Percentiles rank a stretch among this genome's conserved stretches.
Conservation (phyloP, 2,329 filamentous ascomycete species). For the Alternaria alternata region DNA sequence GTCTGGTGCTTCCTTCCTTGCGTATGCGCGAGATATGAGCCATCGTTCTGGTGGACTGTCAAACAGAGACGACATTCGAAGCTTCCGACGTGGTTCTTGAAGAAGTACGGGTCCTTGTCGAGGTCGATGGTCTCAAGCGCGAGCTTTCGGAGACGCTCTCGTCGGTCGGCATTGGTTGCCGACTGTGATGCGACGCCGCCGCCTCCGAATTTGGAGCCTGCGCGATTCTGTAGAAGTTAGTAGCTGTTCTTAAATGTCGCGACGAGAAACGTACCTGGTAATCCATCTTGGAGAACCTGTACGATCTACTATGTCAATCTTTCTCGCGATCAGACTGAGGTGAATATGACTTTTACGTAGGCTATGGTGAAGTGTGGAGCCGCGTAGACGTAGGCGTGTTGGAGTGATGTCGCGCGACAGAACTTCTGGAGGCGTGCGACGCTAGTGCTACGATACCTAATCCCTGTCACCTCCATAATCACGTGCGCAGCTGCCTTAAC, state of each 20-base stretch:
- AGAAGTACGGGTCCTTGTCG: constrained; percentile 99
- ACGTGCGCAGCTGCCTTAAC: constrained; percentile 15
- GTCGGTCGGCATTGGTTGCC: constrained; percentile 94
- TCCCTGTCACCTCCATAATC: constrained; percentile 4
- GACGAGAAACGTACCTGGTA: constrained; percentile 54
- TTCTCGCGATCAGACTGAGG: neutral
- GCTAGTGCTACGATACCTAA: constrained; percentile 25
- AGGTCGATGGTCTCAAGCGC: constrained; percentile 98
- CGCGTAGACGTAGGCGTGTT: constrained; percentile 13
- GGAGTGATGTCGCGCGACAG: constrained; percentile 22
- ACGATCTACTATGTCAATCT: constrained; percentile 8
- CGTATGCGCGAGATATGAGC: constrained; percentile 97
- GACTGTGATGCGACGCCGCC: constrained; percentile 94
- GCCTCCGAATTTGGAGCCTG: constrained; percentile 96
- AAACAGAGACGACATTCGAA: constrained; percentile 98
- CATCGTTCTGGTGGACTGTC: constrained; percentile 98
- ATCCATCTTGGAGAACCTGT: constrained; percentile 54
- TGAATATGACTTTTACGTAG: neutral
- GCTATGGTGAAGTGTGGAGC: neutral
- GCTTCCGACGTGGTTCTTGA: constrained; percentile 98
- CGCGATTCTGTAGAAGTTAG: constrained; percentile 73
- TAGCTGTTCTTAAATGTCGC: constrained; percentile 12
- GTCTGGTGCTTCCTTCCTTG: constrained; percentile 99
- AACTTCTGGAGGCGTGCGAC: constrained; percentile 32
- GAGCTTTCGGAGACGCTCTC: constrained; percentile 96